Evolutionary conservation across 208 protist species (phyloP).

Genomic region (Leishmania major): DNA sequence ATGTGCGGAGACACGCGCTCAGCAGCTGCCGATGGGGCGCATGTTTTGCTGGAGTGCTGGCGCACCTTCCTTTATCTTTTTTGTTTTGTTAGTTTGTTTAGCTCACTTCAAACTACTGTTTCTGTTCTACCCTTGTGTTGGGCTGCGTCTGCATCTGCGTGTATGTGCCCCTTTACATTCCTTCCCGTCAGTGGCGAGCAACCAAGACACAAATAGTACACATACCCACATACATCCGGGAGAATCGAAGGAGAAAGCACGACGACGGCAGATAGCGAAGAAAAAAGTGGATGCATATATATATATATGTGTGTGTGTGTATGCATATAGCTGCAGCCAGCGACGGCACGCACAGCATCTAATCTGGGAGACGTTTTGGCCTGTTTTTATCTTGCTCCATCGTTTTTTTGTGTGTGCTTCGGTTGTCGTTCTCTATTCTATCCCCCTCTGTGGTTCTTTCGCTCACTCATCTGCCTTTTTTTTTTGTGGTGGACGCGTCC

Average conservation of each 20-base stretch:
- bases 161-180: too few relatives aligned
- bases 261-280: too few relatives aligned
- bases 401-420: not conserved
- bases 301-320: not conserved
- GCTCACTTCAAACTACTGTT: not conserved
- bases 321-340: not conserved
- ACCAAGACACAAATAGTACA: too few relatives aligned
- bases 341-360: too few relatives aligned
- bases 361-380: not conserved
- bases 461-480: not conserved
- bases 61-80: not conserved
- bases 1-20: not conserved
- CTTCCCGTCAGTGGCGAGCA: too few relatives aligned
- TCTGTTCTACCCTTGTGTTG: not conserved
- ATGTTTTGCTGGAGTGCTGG: not conserved
- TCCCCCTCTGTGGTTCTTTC: not conserved
- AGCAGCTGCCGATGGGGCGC: not conserved
- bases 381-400: not conserved
- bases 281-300: too few relatives aligned
- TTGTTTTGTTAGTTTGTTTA: not conserved
- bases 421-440: not conserved
- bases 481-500: too few relatives aligned
- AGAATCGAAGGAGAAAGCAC: too few relatives aligned
- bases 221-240: too few relatives aligned
- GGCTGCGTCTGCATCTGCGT: not conserved